Percentiles rank a stretch among this genome's conserved stretches.
phyloP scores from a whole-genome alignment of 1,284 basidiomycete genomes.

The Cryptococcus amylolentus region DNA sequence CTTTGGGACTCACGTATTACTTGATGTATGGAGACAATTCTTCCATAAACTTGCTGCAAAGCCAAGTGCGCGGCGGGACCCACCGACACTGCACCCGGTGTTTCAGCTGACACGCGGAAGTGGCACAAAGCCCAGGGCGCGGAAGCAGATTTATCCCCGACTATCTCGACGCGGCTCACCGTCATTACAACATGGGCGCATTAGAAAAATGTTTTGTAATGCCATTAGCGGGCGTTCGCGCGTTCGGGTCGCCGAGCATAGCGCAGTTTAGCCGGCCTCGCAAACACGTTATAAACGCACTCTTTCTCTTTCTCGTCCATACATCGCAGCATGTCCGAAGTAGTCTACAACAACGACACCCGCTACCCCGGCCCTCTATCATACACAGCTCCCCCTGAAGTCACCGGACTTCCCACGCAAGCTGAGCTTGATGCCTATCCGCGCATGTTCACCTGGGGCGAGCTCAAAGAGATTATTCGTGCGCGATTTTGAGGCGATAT shows the following conservation, averaged over 20 bases:
- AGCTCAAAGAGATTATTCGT: constrained; percentile 43
- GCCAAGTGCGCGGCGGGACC: too few species aligned
- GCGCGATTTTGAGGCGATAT: constrained; percentile 5
- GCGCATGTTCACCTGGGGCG: constrained; percentile 47
- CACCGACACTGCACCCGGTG: neutral
- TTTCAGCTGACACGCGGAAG: neutral
- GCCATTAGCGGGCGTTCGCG: too few species aligned
- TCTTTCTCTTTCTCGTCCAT: too few species aligned
- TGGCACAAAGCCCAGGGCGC: too few species aligned
- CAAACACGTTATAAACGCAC: too few species aligned
- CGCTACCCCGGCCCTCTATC: constrained; percentile 38
- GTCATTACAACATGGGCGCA: too few species aligned
- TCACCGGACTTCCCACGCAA: constrained; percentile 40
- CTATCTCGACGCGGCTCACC: too few species aligned
- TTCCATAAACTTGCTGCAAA: too few species aligned
- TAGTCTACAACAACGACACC: constrained; percentile 29
- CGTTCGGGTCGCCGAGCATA: neutral
- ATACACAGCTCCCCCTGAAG: constrained; percentile 28
- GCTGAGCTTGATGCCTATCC: constrained; percentile 45
- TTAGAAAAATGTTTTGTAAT: too few species aligned
- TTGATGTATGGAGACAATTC: constrained; percentile 10
- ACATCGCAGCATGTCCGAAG: constrained; percentile 7
- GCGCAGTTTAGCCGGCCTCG: neutral
- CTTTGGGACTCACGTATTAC: constrained; percentile 12
- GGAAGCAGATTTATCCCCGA: too few species aligned